Conservation (phyloP, 768 basidiomycete genomes). For the Lentinula edodes region DNA sequence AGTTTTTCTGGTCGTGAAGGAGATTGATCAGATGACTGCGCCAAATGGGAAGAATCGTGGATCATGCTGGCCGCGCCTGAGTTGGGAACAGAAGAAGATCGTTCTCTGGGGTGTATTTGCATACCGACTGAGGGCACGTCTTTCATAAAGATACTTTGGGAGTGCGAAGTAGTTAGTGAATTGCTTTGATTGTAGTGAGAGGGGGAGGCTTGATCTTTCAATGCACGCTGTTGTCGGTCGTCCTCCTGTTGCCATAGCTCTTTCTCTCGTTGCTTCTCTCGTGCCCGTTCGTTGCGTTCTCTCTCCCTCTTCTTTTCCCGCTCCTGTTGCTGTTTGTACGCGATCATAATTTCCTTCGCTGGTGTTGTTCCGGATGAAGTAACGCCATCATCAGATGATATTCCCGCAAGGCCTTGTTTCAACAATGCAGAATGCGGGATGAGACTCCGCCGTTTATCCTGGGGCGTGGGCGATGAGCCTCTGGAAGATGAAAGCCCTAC, state of each 20-base stretch:
- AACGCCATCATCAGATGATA: background rate
- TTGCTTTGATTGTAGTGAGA: background rate
- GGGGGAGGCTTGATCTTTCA: background rate
- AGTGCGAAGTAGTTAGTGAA: background rate
- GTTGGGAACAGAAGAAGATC: background rate
- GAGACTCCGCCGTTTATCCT: conserved; percentile 1
- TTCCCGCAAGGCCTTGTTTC: background rate
- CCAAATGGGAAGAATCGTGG: background rate
- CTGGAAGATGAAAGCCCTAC: background rate
- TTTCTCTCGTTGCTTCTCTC: background rate
- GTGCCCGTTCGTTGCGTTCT: conserved; percentile 4
- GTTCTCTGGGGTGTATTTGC: background rate
- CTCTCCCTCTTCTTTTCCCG: background rate
- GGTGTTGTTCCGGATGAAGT: background rate
- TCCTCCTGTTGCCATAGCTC: background rate
- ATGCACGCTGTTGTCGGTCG: background rate
- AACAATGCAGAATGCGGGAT: conserved; percentile 2
- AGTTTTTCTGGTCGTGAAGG: background rate
- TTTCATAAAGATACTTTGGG: background rate
- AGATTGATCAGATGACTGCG: background rate
- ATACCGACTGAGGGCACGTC: no score
- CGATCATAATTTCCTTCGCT: conserved; percentile 5
- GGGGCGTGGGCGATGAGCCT: background rate
- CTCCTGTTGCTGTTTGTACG: conserved; percentile 5
- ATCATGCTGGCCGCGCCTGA: background rate